Base-by-base conservation (phyloP, 2,329 filamentous ascomycete species). In the Colletotrichum chrysophilum region DNA sequence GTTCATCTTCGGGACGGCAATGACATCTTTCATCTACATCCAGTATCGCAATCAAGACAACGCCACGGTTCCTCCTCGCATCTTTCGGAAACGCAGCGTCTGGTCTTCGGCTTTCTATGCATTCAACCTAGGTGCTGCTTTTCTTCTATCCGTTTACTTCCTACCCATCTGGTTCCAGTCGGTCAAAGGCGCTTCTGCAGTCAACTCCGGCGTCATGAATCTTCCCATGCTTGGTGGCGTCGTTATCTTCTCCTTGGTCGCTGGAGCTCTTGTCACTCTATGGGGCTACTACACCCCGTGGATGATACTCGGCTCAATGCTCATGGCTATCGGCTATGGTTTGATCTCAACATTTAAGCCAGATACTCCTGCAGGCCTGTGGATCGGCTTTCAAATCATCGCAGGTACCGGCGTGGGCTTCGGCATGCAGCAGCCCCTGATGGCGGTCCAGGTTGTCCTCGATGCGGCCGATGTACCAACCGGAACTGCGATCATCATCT, bases 141-240 rank as follows among this genome's bases (percentile, higher is more conserved):
- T 78, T 55, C 70, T 80, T 4, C 64, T 79, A 12, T 78, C 76
- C 5, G 74, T 87, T 26, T 87, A 86, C 75, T 87, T 84, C 72
- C 74, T 88, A 0, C 85, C 87, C 2, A 85, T 88, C 43, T 88
- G 86, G 85, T 88, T 89, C 78, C 86, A 88, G 77, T 84, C 86
- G 6, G 84, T 88, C 18, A 82, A 87, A 48, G 85, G 83, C 10
- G 83, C 83, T 21, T 82, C 80, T 3, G 83, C 87, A 1, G 82
- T 84, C 26, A 79, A 83, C 55, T 86, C 85, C 7, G 86, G 86
- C 4, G 83, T 87, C 48, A 82, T 82, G n/a, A 86, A 84, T 65
- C 78, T 88, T 6, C 87, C 85, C 6, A 80, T 85, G 78, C 81
- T 87, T 8, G 79, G 87, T 8, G 81, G 81, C 0, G 80, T 85